Base-by-base conservation (phyloP, 2,329 filamentous ascomycete species). In the Ceratocystis lukuohia region DNA sequence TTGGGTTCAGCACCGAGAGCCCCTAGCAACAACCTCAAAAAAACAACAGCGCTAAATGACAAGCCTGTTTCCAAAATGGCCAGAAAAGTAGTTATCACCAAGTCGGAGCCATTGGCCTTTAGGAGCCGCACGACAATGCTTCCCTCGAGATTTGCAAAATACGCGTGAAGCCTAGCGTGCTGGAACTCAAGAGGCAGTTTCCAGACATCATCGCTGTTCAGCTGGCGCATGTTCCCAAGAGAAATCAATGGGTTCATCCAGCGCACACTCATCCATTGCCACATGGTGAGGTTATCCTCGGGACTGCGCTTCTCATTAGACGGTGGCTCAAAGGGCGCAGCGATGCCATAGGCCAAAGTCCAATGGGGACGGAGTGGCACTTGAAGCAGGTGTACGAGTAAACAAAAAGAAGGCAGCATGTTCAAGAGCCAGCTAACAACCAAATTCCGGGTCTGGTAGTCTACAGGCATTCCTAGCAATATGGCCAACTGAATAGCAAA, bases 191-290 rank as follows among this genome's bases (percentile, higher is more conserved):
- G 88, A 0, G 86, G 85, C 0, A 96, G 76, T 48, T 82, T 78
- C 91, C 91, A 96, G 1, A 96, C 88, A 72, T 96, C 90, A 46
- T 87, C 82, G 48, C 91, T 86, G 45, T 91, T 77, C 7, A 96
- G 77, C 70, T 91, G 87, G 50, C 84, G 79, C 37, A 78, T 77
- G 53, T 79, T 82, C 1, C 87, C 89, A 28, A 85, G 75, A 1
- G 78, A 76, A 12, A 95, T 90, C 5, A 96, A 76, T 0, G 91
- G 87, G 0, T 79, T 78, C 76, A 96, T 87, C 91, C 91, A 96
- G 0, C 84, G 88, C 33, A 96, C 87, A 5, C 84, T 87, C 83
- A 93, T 88, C 76, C 90, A 96, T 70, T 92, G 88, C 82, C 89
- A 91, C 0, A 92, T 78, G 0, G 82, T 88, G 28, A 96, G 74